These are phyloP conservation scores for Lepidium sativum DNA, from an alignment of 345 rosid species.

Conservation along the genomic window DNA sequence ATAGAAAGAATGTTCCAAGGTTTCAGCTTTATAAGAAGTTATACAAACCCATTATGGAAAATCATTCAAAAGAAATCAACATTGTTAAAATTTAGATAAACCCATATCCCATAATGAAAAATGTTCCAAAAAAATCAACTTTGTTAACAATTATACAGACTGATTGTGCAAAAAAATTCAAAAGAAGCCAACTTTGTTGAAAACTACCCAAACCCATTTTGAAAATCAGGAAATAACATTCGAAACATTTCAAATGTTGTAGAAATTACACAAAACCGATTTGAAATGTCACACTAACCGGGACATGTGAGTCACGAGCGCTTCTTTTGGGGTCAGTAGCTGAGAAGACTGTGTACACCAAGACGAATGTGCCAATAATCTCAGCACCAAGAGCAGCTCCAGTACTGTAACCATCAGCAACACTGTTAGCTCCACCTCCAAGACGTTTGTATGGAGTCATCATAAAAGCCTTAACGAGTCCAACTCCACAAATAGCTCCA, in stretches of 20 bases:
- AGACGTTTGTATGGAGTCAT: constrained; percentile 40
- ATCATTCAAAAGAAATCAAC: too few relatives aligned
- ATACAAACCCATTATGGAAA: too few relatives aligned
- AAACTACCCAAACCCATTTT: too few relatives aligned
- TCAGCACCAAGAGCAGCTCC: constrained; percentile 81
- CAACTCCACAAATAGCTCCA: constrained; percentile 81
- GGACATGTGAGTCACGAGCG: constrained; percentile 85
- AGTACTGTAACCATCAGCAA: constrained; percentile 44
- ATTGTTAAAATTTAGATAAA: too few relatives aligned
- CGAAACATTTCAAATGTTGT: background rate
- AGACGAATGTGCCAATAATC: constrained; percentile 68
- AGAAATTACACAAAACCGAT: background rate
- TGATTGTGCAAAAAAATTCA: too few relatives aligned
- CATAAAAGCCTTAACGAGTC: constrained; percentile 78
- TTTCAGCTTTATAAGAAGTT: too few relatives aligned
- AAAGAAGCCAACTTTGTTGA: too few relatives aligned
- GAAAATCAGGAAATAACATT: too few relatives aligned
- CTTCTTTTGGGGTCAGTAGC: constrained; percentile 88
- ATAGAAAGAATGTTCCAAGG: too few relatives aligned
- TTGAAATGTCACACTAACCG: constrained; percentile 31
- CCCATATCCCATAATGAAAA: too few relatives aligned
- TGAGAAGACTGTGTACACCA: constrained; percentile 74
- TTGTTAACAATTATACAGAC: too few relatives aligned
- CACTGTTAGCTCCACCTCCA: constrained; percentile 65
- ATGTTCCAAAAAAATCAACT: too few relatives aligned